Base-by-base conservation (phyloP, 2,329 filamentous ascomycete genomes). In the Clarireedia monteithiana region DNA sequence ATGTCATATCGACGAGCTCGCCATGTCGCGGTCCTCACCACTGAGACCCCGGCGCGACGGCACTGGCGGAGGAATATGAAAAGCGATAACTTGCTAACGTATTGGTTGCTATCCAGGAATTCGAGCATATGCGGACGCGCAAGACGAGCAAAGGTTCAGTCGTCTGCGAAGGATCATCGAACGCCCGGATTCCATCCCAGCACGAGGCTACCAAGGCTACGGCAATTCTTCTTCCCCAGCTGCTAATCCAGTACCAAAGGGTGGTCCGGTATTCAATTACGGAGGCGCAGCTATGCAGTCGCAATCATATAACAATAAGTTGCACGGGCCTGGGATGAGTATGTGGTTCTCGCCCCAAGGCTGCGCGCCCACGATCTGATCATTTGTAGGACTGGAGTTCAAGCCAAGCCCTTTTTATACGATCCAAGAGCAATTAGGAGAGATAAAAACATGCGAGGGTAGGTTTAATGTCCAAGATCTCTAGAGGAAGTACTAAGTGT, bases 401-500 rank as follows among this genome's bases (percentile, higher is more conserved):
- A 92, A 89, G 66, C 71, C 83, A 4, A 96, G 90, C 66, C 92
- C 94, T 0, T 99, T 96, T 70, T 96, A 92, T 67, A 81, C 81
- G 10, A 77, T 92, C 34, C 69, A 84, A 47, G 76, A 82, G 54
- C 78, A 82, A 27, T 71, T 96, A 5, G 82, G 88, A 5, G 74
- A 77, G 6, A 74, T 85, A 17, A 78, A 82, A 44, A 79, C 83
- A 55, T 88, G 91, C 61, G 88, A 92, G 70, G 80, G 91, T 91
- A 77, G 68, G 81, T 70, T 55, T 45, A 49, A 6, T 23, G 6
- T 47, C n/a, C 47, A 36, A 6, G 34, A 5, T 6, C 30, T 12
- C 15, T 12, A 2, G 12, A 52, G 47, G 4, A 5, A 17, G 10
- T 42, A n/a, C 53, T 63, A 40, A 62, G 57, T n/a, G 24, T 14